Conservation (phyloP, 2,329 filamentous ascomycete species). For the Talaromyces verruculosus region DNA sequence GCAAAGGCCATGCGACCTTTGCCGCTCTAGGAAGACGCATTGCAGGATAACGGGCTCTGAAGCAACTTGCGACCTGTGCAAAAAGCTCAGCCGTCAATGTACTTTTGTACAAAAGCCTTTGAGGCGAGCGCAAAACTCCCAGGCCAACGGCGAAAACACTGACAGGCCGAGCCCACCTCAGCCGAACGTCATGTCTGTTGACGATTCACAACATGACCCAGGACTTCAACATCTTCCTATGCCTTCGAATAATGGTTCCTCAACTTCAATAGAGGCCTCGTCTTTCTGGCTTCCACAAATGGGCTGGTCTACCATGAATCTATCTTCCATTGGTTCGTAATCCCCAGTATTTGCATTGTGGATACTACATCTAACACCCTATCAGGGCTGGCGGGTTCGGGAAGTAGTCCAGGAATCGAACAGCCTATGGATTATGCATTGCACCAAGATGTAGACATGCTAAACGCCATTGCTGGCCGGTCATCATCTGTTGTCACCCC, state of each 20-base stretch:
- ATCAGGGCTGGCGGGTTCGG: not conserved
- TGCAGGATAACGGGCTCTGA: slow-evolving; percentile 3
- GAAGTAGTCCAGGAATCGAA: not conserved
- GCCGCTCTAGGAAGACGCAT: slow-evolving; percentile 10
- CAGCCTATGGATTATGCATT: not conserved
- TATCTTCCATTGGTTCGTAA: slow-evolving; percentile 1
- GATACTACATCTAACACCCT: not conserved
- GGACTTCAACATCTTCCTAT: not conserved
- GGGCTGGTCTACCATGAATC: slow-evolving; percentile 1
- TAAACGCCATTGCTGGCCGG: not conserved
- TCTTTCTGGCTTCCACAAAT: slow-evolving; percentile 1
- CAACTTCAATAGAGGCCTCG: not conserved
- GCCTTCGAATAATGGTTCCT: not conserved
- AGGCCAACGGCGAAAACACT: not conserved
- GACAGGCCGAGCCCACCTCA: slow-evolving; percentile 1
- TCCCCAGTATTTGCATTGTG: not conserved
- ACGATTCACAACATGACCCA: not conserved
- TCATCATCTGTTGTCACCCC: not conserved
- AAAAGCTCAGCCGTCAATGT: not conserved
- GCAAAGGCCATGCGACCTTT: slow-evolving; percentile 12
- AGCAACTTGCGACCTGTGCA: slow-evolving; percentile 7
- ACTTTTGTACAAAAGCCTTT: slow-evolving; percentile 6
- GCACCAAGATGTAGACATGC: not conserved
- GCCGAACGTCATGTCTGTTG: not conserved
- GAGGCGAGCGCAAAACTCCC: not conserved